Base-by-base conservation (phyloP, 768 basidiomycete species). In the Lyophyllum semitale region DNA sequence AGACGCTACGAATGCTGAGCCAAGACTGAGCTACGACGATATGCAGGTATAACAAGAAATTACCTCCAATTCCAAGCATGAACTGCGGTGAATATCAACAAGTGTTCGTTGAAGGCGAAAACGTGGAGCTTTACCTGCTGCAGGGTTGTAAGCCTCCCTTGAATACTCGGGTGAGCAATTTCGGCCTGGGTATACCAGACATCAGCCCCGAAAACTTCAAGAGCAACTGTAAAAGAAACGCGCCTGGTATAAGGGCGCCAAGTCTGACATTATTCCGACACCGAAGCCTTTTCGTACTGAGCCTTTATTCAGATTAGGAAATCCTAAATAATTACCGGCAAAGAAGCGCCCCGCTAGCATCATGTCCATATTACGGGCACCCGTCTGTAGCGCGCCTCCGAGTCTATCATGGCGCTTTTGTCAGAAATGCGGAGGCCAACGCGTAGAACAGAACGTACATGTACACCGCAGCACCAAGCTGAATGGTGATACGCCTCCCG, bases 91-190 rank as follows among this genome's bases (percentile, higher is more conserved):
- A 8, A 15, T 18, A 27, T 50, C 9, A 35, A 48, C 13, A 27
- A 8, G 8, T 26, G 15, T 2, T 40, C n/a, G 26, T 17, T 18
- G 6, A 13, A 40, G 20, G 32, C 29, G 8, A 40, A 11, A 26
- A 6, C 17, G 32, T 45, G 30, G 23, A 9, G 49, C 58, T 9
- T 40, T 38, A 72, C 71, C 58, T 81, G 81, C 64, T 82, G 81
- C 29, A 83, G 67, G 4, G 81, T 82, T 2, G 79, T 82, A 35
- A 82, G 68, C 17, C 80, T 71, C 9, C 82, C 82, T n/a, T 81
- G 73, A 40, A 82, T 82, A 67, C 77, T 78, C 0, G 82, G 81
- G 54, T 82, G 80, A 1, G 82, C 79, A 48, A 85, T 84, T 66
- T 84, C 82, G 17, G 82, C 77, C 69, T 75, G 35, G 5, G 23